These are phyloP conservation scores for Penicillium sp. DNA, from an alignment of 2,329 filamentous ascomycete species.

Conservation along the genomic window DNA sequence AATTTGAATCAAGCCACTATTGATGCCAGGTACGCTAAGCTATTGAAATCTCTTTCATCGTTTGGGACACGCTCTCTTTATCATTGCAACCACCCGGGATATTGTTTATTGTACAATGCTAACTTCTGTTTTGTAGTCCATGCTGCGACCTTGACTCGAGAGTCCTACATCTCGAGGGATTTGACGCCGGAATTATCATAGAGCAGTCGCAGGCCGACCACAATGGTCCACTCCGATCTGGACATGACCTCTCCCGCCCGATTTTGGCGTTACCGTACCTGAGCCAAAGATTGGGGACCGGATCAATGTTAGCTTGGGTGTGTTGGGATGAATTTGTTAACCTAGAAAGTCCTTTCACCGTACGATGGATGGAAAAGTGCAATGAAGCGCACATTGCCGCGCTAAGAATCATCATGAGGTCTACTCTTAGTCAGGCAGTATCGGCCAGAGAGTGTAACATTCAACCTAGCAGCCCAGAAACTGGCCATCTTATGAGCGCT, in stretches of 20 bases:
- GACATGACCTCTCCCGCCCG: background rate
- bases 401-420: background rate
- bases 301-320: conserved; percentile 30
- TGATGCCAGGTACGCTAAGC: background rate
- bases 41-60: background rate
- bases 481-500: background rate
- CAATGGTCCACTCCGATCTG: background rate
- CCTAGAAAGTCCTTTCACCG: conserved; percentile 23
- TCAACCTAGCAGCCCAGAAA: background rate
- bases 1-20: background rate
- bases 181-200: background rate
- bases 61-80: background rate
- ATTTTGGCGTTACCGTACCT: background rate
- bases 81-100: background rate
- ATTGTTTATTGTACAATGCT: background rate
- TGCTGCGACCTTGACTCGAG: background rate
- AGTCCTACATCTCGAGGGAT: background rate
- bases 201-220: background rate
- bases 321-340: conserved; percentile 33
- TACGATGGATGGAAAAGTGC: conserved; percentile 28
- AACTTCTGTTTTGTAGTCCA: background rate
- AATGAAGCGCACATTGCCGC: background rate
- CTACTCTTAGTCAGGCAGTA: background rate
- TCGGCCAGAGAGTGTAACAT: background rate
- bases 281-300: conserved; percentile 21